Percentiles rank a stretch among this genome's conserved stretches.
phyloP scores from a whole-genome alignment of 176 grass and related monocot species.

The bread wheat (Triticum aestivum) region DNA sequence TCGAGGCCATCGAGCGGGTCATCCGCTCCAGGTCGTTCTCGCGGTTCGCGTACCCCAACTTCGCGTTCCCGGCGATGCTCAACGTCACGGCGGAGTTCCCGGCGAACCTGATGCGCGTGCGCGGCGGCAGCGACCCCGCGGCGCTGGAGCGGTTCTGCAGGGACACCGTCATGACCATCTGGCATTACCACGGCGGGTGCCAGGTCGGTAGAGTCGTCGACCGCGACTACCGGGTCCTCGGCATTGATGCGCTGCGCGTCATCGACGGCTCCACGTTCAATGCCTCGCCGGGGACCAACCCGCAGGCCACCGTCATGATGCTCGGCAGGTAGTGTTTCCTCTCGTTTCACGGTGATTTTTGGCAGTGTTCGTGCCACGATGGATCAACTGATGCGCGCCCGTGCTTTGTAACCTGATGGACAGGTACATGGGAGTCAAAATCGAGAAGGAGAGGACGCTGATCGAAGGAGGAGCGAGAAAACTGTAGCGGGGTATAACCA shows the following conservation, averaged over 20 bases:
- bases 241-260: conserved; percentile 63
- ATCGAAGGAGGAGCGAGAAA: conserved; percentile 19
- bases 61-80: conserved; percentile 48
- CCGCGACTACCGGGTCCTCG: conserved; percentile 60
- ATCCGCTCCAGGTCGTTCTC: conserved; percentile 61
- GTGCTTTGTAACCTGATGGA: conserved; percentile 6
- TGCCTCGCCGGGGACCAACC: conserved; percentile 81
- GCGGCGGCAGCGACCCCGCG: conserved; percentile 42
- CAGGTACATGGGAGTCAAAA: conserved; percentile 84
- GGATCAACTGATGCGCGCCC: not conserved
- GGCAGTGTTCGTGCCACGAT: not conserved
- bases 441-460: conserved; percentile 59
- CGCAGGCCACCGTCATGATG: conserved; percentile 94
- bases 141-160: conserved; percentile 76
- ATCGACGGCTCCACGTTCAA: conserved; percentile 84
- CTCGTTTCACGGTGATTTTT: not conserved
- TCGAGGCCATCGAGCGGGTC: conserved; percentile 52
- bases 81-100: conserved; percentile 57
- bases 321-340: conserved; percentile 59
- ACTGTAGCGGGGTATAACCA: not conserved
- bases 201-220: conserved; percentile 75
- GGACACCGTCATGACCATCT: conserved; percentile 89
- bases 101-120: conserved; percentile 52
- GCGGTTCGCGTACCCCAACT: conserved; percentile 51
- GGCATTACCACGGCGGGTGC: conserved; percentile 92